Evolutionary conservation across 1,284 basidiomycete species (phyloP).

Genomic region (Ceratorhiza oryzae-sativae): DNA sequence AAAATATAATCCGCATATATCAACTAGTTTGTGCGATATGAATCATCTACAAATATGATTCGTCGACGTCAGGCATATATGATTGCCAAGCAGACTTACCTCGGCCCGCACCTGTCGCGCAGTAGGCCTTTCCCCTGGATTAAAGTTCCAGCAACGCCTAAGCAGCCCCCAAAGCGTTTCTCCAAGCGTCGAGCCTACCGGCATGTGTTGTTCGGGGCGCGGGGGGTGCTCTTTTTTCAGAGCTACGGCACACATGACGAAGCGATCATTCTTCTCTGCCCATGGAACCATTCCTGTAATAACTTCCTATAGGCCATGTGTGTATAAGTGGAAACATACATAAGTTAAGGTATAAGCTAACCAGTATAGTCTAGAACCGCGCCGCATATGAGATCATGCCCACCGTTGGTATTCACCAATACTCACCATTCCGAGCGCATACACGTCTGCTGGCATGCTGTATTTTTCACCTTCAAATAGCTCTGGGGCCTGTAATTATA

Average conservation of each 20-base stretch:
- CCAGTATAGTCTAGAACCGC: constrained; percentile 11
- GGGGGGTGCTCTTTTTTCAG: not conserved
- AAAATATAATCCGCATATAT: too few relatives aligned
- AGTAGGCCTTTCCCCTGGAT: constrained; percentile 2
- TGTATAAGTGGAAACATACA: not conserved
- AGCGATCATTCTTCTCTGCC: not conserved
- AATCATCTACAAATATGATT: too few relatives aligned
- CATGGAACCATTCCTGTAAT: constrained; percentile 15
- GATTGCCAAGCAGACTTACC: too few relatives aligned
- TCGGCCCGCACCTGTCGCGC: not conserved
- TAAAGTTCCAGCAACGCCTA: constrained; percentile 9
- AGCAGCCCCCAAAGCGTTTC: constrained; percentile 12
- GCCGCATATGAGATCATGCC: too few relatives aligned
- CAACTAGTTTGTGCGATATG: too few relatives aligned
- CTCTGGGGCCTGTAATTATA: constrained; percentile 17
- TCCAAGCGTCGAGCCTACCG: not conserved
- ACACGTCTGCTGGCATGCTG: not conserved
- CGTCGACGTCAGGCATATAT: too few relatives aligned
- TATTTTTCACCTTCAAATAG: not conserved
- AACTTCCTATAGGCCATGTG: not conserved
- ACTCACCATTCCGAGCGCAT: not conserved
- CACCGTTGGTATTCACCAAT: not conserved
- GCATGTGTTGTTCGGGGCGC: constrained; percentile 3
- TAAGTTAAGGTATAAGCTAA: not conserved
- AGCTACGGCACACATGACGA: not conserved